phyloP scores from a whole-genome alignment of 805 yeast species.

The Starmerella ratchasimensis region DNA sequence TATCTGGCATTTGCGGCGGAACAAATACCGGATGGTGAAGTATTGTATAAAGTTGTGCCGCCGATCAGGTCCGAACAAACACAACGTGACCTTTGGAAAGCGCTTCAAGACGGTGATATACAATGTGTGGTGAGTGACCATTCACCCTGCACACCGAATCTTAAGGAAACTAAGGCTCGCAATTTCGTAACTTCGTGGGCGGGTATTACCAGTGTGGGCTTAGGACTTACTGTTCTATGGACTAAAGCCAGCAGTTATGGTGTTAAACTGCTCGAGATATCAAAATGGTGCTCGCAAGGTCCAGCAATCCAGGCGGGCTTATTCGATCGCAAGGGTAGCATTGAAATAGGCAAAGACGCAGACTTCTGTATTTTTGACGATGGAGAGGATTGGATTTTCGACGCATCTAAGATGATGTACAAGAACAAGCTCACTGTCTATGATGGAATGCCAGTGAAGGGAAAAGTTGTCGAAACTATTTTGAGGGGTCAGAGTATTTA shows the following conservation, averaged over 20 bases:
- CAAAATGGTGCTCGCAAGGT: constrained; percentile 65
- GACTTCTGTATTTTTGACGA: constrained; percentile 78
- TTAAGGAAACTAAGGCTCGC: constrained; percentile 68
- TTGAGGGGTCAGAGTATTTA: constrained; percentile 64
- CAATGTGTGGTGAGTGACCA: constrained; percentile 88
- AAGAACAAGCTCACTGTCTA: constrained; percentile 85
- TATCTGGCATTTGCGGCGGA: constrained; percentile 71
- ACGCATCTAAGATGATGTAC: constrained; percentile 35
- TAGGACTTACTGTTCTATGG: constrained; percentile 70
- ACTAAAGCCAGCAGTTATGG: constrained; percentile 44
- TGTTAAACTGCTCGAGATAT: constrained; percentile 46
- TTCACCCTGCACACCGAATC: constrained; percentile 88
- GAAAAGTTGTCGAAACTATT: constrained; percentile 67
- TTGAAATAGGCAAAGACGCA: constrained; percentile 70
- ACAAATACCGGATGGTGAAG: constrained; percentile 57
- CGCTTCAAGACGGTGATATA: constrained; percentile 48
- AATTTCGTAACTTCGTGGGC: constrained; percentile 95
- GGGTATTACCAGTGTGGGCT: constrained; percentile 84
- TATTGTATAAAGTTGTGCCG: constrained; percentile 88
- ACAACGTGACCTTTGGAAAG: constrained; percentile 63
- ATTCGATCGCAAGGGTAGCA: constrained; percentile 53
- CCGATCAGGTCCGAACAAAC: constrained; percentile 74
- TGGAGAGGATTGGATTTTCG: constrained; percentile 33
- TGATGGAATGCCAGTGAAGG: constrained; percentile 52
- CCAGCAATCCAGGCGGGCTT: constrained; percentile 82